Conservation (phyloP, 73 alveolate genomes). For the Tetrahymena borealis region DNA sequence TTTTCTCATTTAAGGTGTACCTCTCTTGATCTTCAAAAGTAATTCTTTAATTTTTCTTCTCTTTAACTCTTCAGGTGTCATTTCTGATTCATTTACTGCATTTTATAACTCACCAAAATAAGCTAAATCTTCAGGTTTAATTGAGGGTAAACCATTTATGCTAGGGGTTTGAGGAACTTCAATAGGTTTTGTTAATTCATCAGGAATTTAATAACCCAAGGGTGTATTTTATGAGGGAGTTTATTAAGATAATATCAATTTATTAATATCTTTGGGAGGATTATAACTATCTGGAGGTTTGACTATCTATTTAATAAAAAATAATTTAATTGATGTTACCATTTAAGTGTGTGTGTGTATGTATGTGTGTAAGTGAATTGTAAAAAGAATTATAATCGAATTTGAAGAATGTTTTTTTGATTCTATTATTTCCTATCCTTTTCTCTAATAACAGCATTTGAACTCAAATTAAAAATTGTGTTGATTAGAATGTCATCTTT, state of each 20-base stretch:
- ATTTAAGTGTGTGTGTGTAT: neutral
- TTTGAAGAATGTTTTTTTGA: too few relatives aligned
- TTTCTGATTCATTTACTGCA: conserved; percentile 60
- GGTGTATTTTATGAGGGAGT: conserved; percentile 9
- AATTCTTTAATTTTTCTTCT: conserved; percentile 60
- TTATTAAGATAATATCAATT: neutral
- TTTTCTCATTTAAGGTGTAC: conserved; percentile 69
- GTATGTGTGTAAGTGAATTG: too few relatives aligned
- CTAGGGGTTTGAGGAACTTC: conserved; percentile 40
- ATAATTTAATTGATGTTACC: neutral
- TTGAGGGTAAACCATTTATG: conserved; percentile 41
- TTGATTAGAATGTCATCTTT: too few relatives aligned
- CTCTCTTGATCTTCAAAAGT: conserved; percentile 63
- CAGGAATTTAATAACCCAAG: conserved; percentile 32
- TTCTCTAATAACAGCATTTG: too few relatives aligned
- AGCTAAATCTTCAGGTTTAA: conserved; percentile 69
- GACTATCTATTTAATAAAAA: conserved; percentile 9
- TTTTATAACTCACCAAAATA: conserved; percentile 55
- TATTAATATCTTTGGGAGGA: conserved; percentile 23
- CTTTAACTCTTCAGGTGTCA: conserved; percentile 60
- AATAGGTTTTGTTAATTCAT: conserved; percentile 24
- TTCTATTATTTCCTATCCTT: too few relatives aligned
- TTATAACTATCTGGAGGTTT: conserved; percentile 36
- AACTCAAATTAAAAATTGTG: too few relatives aligned
- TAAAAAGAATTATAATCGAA: neutral